phyloP scores from a whole-genome alignment of 1,284 basidiomycete genomes.

The Ceratorhiza oryzae-sativae region DNA sequence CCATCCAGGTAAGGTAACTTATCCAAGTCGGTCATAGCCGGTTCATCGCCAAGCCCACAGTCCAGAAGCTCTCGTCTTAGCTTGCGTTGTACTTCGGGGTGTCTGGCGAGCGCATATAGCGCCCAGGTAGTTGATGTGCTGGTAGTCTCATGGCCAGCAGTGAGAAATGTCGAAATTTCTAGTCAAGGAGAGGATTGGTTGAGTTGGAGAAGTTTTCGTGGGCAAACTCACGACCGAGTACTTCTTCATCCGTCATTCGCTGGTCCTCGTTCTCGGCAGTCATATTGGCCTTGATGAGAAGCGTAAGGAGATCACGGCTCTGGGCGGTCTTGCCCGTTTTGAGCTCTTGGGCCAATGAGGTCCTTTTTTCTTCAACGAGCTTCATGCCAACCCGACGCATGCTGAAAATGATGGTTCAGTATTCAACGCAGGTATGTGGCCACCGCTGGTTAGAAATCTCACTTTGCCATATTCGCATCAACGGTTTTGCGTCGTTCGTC shows the following conservation, averaged over 20 bases:
- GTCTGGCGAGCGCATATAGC: slow-evolving; percentile 52
- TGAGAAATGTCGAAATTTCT: slow-evolving; percentile 41
- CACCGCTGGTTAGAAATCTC: no score
- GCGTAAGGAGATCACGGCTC: slow-evolving; percentile 46
- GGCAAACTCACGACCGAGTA: slow-evolving; percentile 54
- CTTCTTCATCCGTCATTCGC: slow-evolving; percentile 56
- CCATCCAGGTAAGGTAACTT: slow-evolving; percentile 40
- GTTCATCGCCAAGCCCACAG: slow-evolving; percentile 44
- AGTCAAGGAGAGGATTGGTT: not conserved
- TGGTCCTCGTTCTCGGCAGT: slow-evolving; percentile 50
- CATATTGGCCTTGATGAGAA: slow-evolving; percentile 52
- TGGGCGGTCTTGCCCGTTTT: slow-evolving; percentile 19
- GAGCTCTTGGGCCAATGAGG: slow-evolving; percentile 41
- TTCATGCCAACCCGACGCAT: slow-evolving; percentile 46
- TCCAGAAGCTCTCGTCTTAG: slow-evolving; percentile 54
- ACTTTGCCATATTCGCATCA: slow-evolving; percentile 7
- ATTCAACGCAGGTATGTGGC: no score
- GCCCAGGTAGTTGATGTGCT: slow-evolving; percentile 57
- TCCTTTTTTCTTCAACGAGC: slow-evolving; percentile 52
- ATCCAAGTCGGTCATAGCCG: slow-evolving; percentile 37
- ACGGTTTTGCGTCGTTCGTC: slow-evolving; percentile 42
- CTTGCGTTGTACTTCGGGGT: slow-evolving; percentile 53
- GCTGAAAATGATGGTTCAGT: slow-evolving; percentile 33
- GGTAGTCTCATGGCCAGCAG: slow-evolving; percentile 50
- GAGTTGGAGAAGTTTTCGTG: not conserved